These are phyloP conservation scores for Phytophthora aleatoria DNA, from an alignment of 352 stramenopile species.

Conservation along the genomic window DNA sequence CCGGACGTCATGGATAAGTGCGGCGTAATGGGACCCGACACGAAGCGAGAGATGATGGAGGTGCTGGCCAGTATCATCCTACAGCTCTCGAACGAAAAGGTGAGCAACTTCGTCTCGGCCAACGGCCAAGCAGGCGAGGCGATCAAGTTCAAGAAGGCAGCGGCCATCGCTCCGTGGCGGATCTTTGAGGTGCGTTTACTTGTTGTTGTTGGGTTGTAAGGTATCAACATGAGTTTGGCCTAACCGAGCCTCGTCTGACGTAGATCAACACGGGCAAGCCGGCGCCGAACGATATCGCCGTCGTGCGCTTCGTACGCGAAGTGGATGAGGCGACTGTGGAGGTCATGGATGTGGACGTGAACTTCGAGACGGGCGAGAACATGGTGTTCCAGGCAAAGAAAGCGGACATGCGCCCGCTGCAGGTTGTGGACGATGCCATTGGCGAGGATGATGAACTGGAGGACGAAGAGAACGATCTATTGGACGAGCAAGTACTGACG, in stretches of 20 bases:
- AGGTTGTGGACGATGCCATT: slow-evolving; percentile 82
- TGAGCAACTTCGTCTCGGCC: slow-evolving; percentile 57
- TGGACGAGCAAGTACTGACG: slow-evolving; percentile 87
- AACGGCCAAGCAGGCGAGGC: slow-evolving; percentile 51
- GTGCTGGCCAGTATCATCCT: slow-evolving; percentile 76
- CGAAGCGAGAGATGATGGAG: slow-evolving; percentile 76
- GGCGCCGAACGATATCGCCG: slow-evolving; percentile 81
- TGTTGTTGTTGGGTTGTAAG: slow-evolving; percentile 11
- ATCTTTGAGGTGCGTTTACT: slow-evolving; percentile 72
- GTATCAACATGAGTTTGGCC: slow-evolving; percentile 12
- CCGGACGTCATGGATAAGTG: slow-evolving; percentile 71
- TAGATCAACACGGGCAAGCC: slow-evolving; percentile 80
- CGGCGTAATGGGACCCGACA: slow-evolving; percentile 47
- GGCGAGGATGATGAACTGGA: slow-evolving; percentile 79
- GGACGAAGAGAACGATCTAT: slow-evolving; percentile 68
- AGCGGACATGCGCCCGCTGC: slow-evolving; percentile 63
- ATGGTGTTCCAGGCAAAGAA: slow-evolving; percentile 77
- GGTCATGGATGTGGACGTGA: slow-evolving; percentile 88
- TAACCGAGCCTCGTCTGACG: slow-evolving; percentile 16
- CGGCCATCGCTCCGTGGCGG: slow-evolving; percentile 73
- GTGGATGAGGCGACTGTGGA: slow-evolving; percentile 78
- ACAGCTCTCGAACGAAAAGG: slow-evolving; percentile 81
- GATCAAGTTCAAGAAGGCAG: slow-evolving; percentile 62
- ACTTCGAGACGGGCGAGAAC: slow-evolving; percentile 89
- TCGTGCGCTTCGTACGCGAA: slow-evolving; percentile 82